phyloP scores from a whole-genome alignment of 768 basidiomycete genomes.

The Tricholoma sp. region DNA sequence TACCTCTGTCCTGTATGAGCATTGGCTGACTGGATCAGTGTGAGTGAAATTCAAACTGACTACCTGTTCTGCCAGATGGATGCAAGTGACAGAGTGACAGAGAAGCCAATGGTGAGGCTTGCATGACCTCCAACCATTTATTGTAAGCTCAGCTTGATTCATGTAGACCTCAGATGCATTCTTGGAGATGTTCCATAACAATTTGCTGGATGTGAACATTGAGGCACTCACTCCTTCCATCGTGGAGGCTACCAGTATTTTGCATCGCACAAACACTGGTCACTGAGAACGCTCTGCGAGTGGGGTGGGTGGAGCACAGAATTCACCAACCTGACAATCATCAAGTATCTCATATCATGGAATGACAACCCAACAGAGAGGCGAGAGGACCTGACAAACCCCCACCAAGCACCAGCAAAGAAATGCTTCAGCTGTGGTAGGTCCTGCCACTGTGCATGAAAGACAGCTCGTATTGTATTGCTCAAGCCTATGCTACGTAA shows the following conservation, averaged over 20 bases:
- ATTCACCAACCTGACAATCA: conserved; percentile 19
- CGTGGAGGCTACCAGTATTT: conserved; percentile 38
- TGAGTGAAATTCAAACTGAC: conserved; percentile 17
- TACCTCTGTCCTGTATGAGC: conserved; percentile 31
- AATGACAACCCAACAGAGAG: conserved; percentile 23
- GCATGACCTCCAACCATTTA: background rate
- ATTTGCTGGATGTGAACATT: conserved; percentile 33
- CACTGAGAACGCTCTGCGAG: conserved; percentile 31
- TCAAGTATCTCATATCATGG: too few relatives aligned
- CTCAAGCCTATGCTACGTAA: background rate
- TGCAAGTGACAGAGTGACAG: conserved; percentile 22
- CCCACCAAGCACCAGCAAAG: conserved; percentile 15
- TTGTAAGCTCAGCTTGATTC: background rate
- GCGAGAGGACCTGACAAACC: conserved; percentile 33
- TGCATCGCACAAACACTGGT: conserved; percentile 25
- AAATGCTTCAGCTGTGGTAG: conserved; percentile 25
- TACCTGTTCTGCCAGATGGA: conserved; percentile 29
- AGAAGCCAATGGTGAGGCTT: conserved; percentile 21
- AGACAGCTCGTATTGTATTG: background rate
- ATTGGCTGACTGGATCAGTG: conserved; percentile 22
- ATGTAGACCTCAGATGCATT: conserved; percentile 24
- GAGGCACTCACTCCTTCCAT: conserved; percentile 39
- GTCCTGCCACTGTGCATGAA: conserved; percentile 23
- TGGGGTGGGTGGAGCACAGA: conserved; percentile 44
- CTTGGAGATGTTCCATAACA: conserved; percentile 33